Percentiles rank a stretch among this genome's conserved stretches.
Conservation (phyloP, 2,329 filamentous ascomycete genomes). For the Alternaria dauci region DNA sequence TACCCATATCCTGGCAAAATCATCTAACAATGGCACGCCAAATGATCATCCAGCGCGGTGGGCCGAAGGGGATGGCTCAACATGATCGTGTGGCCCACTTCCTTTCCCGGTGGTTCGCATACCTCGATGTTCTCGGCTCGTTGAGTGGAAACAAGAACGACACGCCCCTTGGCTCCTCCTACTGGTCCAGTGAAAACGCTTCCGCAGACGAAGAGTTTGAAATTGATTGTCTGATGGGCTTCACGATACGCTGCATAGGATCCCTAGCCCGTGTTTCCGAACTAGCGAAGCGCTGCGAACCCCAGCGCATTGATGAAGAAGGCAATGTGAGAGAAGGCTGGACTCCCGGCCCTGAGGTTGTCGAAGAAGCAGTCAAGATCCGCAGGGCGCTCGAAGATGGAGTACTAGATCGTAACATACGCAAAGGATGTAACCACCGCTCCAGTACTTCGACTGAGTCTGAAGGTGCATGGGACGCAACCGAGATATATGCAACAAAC, state of each 20-base stretch:
- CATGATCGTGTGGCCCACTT: slow-evolving; percentile 70
- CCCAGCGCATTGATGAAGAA: slow-evolving; percentile 66
- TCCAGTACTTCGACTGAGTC: slow-evolving; percentile 47
- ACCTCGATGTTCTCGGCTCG: slow-evolving; percentile 80
- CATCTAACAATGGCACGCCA: slow-evolving; percentile 79
- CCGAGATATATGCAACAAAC: slow-evolving; percentile 75
- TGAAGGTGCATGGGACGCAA: slow-evolving; percentile 63
- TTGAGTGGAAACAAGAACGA: slow-evolving; percentile 66
- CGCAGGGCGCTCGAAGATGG: slow-evolving; percentile 68
- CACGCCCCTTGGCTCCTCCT: slow-evolving; percentile 52
- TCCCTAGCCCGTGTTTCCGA: slow-evolving; percentile 76
- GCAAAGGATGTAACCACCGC: slow-evolving; percentile 55
- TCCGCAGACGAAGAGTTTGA: slow-evolving; percentile 68
- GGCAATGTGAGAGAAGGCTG: slow-evolving; percentile 63
- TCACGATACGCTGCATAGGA: slow-evolving; percentile 74
- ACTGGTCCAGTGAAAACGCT: slow-evolving; percentile 56
- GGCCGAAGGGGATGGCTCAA: slow-evolving; percentile 63
- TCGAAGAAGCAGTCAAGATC: slow-evolving; percentile 66
- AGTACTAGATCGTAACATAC: slow-evolving; percentile 45
- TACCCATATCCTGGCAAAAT: slow-evolving; percentile 81
- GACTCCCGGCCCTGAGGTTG: slow-evolving; percentile 65
- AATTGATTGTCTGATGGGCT: slow-evolving; percentile 83
- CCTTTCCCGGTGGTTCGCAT: slow-evolving; percentile 82
- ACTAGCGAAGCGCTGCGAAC: slow-evolving; percentile 73
- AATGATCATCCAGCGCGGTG: slow-evolving; percentile 73